Base-by-base conservation (phyloP, 139 green algal species). In the Auxenochlorella pyrenoidosa region DNA sequence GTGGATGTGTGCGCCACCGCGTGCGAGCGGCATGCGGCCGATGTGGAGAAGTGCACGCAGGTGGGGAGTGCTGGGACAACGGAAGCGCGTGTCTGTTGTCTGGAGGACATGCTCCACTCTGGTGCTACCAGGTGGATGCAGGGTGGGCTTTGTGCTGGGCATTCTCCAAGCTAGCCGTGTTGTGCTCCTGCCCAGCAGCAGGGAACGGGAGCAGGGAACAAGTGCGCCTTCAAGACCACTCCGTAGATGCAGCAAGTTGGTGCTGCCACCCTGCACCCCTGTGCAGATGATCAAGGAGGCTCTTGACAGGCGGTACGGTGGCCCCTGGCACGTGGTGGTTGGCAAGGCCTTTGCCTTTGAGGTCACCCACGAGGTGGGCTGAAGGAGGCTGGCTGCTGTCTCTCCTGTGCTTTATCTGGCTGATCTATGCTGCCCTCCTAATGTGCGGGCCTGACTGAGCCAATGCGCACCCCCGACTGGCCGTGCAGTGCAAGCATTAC, bases 281-380 rank as follows among this genome's bases (percentile, higher is more conserved):
- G 26, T 71, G 66, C 66, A 81, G 66, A 54, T 68, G 43, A 86
- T 86, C 82, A 86, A 86, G 82, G 80, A 85, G 40, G 68, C 80
- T 2, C 96, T 98, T 94, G 96, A 99, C 91, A 97, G 96, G 75
- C 98, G 98, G 84, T 99, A 98, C 92, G 96, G 96, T 0, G 90
- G 90, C 18, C 94, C 95, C 12, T 99, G 96, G 96, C 95, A 98
- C 75, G 94, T 96, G 22, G 93, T 99, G 6, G 94, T 96, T 28
- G 96, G 96, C 34, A 91, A 94, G 72, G 92, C 91, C 41, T 99
- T 98, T 87, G 92, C 93, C 0, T 99, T 97, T 54, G 93, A 98
- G 16, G 91, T 98, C 65, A 97, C 95, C 1, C 94, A 97, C 85
- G 96, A 98, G 93, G 95, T 97, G 58, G 60, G 54, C 0, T 28